Conservation (phyloP, 108 stramenopile genomes). For the Pseudonitzschia multistriata region DNA sequence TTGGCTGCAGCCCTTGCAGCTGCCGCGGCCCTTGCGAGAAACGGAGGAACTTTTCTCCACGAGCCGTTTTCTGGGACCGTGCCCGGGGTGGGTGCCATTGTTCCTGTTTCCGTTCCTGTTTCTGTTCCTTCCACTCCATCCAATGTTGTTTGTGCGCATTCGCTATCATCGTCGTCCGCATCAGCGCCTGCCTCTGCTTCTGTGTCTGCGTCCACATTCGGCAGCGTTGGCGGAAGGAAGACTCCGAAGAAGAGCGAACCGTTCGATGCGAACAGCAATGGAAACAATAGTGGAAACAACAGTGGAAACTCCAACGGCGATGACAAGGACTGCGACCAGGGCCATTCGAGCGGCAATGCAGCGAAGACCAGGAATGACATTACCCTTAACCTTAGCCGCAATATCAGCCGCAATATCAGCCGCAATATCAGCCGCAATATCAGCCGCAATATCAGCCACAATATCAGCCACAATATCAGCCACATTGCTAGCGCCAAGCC, state of each 20-base stretch:
- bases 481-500: too few species aligned
- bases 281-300: neutral
- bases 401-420: neutral
- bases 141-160: neutral
- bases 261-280: neutral
- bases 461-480: neutral
- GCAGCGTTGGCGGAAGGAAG: constrained; percentile 3
- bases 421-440: neutral
- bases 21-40: constrained; percentile 28
- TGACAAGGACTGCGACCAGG: constrained; percentile 17
- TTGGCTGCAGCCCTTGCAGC: constrained; percentile 27
- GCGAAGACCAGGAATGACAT: neutral
- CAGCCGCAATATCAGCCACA: neutral
- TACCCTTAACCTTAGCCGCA: neutral
- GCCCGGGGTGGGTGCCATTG: neutral
- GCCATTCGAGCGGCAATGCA: too few species aligned
- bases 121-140: neutral
- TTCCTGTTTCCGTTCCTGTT: neutral
- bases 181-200: neutral
- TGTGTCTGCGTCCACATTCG: too few species aligned
- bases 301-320: constrained; percentile 13
- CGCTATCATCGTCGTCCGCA: neutral
- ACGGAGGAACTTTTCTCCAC: constrained; percentile 12
- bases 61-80: neutral
- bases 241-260: neutral